Evolutionary conservation across 495 filamentous ascomycete species (phyloP).

Genomic region (Neurospora sp.): DNA sequence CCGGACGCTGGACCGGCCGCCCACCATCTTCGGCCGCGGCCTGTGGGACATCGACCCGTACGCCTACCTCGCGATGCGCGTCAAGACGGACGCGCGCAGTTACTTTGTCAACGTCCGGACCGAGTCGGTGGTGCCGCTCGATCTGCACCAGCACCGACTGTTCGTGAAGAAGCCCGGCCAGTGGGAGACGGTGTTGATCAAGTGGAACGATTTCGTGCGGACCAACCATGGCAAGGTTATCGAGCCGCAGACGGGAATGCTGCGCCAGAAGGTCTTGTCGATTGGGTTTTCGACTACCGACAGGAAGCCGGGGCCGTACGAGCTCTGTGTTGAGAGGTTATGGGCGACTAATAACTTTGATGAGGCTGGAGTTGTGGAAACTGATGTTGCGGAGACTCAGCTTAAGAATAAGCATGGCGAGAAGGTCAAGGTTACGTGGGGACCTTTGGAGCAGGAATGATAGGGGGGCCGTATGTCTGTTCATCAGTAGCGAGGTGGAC

Average conservation of each 20-base stretch:
- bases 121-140: slow-evolving; percentile 80
- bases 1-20: slow-evolving; percentile 51
- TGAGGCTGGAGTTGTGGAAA: slow-evolving; percentile 21
- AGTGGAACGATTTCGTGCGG: slow-evolving; percentile 84
- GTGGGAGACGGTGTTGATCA: slow-evolving; percentile 89
- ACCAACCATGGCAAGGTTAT: slow-evolving; percentile 86
- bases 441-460: not conserved
- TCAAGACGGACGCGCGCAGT: slow-evolving; percentile 81
- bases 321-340: slow-evolving; percentile 70
- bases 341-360: slow-evolving; percentile 62
- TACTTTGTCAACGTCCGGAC: slow-evolving; percentile 96
- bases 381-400: slow-evolving; percentile 4
- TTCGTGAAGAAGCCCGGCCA: slow-evolving; percentile 70
- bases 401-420: slow-evolving; percentile 39
- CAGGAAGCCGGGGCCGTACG: slow-evolving; percentile 74
- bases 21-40: slow-evolving; percentile 67
- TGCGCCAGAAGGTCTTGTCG: slow-evolving; percentile 72
- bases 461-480: not conserved
- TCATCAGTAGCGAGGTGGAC: not conserved
- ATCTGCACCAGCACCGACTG: slow-evolving; percentile 89
- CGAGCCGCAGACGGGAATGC: slow-evolving; percentile 80
- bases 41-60: slow-evolving; percentile 87
- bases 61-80: slow-evolving; percentile 73
- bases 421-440: slow-evolving; percentile 34
- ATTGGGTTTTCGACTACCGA: slow-evolving; percentile 86